Conservation (phyloP, 768 basidiomycete genomes). For the Trametes coccinea region DNA sequence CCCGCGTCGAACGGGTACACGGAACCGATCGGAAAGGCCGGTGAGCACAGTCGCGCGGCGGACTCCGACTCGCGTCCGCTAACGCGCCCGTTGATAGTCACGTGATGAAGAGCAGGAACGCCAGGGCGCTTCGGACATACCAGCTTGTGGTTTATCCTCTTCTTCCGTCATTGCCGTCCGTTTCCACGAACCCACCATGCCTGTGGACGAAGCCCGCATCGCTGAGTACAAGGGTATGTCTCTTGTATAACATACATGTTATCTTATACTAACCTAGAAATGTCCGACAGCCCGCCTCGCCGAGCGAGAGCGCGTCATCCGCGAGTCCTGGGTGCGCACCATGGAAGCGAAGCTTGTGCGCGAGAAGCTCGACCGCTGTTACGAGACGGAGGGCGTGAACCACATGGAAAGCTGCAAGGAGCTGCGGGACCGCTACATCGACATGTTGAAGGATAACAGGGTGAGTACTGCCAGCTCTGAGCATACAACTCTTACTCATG, state of each 20-base stretch:
- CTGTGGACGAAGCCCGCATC: slow-evolving; percentile 42
- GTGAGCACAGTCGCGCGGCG: too few relatives aligned
- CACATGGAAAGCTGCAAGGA: slow-evolving; percentile 88
- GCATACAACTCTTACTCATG: neutral
- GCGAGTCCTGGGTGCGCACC: slow-evolving; percentile 91
- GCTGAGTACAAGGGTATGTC: slow-evolving; percentile 54
- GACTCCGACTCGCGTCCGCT: too few relatives aligned
- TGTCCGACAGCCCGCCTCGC: slow-evolving; percentile 53
- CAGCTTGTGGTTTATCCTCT: neutral
- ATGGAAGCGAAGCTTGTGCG: slow-evolving; percentile 92
- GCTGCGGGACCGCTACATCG: slow-evolving; percentile 77
- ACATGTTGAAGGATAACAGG: slow-evolving; percentile 77
- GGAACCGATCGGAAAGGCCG: too few relatives aligned
- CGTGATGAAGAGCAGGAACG: neutral
- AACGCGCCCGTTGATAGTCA: neutral
- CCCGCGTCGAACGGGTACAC: too few relatives aligned
- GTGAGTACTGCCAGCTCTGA: slow-evolving; percentile 46
- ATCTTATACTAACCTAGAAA: neutral
- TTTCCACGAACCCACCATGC: slow-evolving; percentile 36
- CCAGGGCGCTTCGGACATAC: slow-evolving; percentile 16
- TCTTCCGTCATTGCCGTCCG: slow-evolving; percentile 6
- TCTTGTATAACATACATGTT: neutral
- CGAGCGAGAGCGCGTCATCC: slow-evolving; percentile 72
- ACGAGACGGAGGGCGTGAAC: slow-evolving; percentile 88
- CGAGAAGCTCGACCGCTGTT: slow-evolving; percentile 88